Base-by-base conservation (phyloP, 2,329 filamentous ascomycete species). In the Aureobasidium sp. region DNA sequence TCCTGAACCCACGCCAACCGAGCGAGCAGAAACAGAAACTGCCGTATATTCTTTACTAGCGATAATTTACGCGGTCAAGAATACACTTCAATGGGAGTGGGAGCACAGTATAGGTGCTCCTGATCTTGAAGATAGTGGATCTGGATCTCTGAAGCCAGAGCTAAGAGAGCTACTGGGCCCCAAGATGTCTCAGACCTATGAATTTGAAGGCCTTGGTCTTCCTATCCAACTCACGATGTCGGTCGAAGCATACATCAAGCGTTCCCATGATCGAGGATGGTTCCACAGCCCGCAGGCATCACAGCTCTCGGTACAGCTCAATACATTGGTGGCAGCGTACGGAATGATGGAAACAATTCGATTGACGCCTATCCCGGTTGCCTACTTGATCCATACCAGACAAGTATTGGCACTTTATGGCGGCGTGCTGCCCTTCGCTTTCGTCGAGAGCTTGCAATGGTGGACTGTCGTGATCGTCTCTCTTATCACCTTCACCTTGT, bases 281-380 rank as follows among this genome's bases (percentile, higher is more conserved):
- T 84, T 85, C 68, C 78, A 83, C 67, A 81, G 81, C 0, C 84
- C 84, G 1, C 79, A 83, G 27, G 82, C 83, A 0, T 79, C 77
- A 48, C 79, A 83, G 62, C 78, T 87, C 75, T 81, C 81, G 13
- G 78, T 78, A 1, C 81, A 86, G 65, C 68, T 87, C 29, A 85
- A 85, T 67, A 71, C 72, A 0, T 70, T 87, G 21, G 78, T 81
- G 16, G 79, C 83, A 63, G 82, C 83, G 0, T 86, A 85, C 69
- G 83, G 83, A 2, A 78, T 73, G 59, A 85, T 87, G 83, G 85
- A 87, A 71, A 86, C 84, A 0, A 87, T 87, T 45, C 78, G 83
- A 62, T 71, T 82, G n/a, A 86, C 85, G 0, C 83, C 84, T 0
- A 80, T 87, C 25, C 85, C 85, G 1, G 80, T 87, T 8, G 85